Evolutionary conservation across 768 basidiomycete genomes (phyloP).

Genomic region (Naematelia aurantialba): DNA sequence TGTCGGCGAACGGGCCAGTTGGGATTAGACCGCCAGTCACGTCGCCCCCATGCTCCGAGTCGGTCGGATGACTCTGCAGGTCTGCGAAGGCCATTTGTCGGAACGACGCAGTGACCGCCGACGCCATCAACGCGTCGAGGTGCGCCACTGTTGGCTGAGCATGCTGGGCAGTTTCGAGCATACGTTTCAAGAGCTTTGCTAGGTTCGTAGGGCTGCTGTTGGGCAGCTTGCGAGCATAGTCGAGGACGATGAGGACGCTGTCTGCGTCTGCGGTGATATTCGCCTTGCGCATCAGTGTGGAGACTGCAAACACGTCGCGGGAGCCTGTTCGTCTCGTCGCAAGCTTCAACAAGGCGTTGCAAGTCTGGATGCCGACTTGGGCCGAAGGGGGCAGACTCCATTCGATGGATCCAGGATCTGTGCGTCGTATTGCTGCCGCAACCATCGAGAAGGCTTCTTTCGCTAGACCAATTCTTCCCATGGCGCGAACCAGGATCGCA

Average conservation of each 20-base stretch:
- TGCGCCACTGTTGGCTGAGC: conserved; percentile 12
- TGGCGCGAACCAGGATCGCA: not conserved
- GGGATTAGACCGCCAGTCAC: not conserved
- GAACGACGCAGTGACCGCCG: conserved; percentile 7
- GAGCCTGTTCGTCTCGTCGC: not conserved
- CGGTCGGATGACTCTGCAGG: not conserved
- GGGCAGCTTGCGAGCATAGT: conserved; percentile 8
- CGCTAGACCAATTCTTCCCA: not conserved
- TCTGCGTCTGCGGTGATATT: conserved; percentile 14
- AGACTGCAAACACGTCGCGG: not conserved
- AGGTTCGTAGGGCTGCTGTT: conserved; percentile 12
- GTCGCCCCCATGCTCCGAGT: not conserved
- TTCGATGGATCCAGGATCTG: not conserved
- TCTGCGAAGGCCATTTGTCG: not conserved
- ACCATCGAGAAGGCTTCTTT: not conserved
- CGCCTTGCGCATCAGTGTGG: not conserved
- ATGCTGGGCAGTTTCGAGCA: conserved; percentile 5
- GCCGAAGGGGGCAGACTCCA: not conserved
- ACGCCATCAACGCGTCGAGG: conserved; percentile 21
- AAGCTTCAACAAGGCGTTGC: conserved; percentile 9
- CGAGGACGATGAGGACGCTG: conserved; percentile 21
- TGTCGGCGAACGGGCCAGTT: not conserved
- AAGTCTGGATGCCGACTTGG: conserved; percentile 7
- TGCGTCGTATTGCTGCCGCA: not conserved
- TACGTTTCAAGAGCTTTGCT: conserved; percentile 9